These are phyloP conservation scores for Fragaria nilgerrensis DNA, from an alignment of 306 rosid genomes.

Conservation along the genomic window DNA sequence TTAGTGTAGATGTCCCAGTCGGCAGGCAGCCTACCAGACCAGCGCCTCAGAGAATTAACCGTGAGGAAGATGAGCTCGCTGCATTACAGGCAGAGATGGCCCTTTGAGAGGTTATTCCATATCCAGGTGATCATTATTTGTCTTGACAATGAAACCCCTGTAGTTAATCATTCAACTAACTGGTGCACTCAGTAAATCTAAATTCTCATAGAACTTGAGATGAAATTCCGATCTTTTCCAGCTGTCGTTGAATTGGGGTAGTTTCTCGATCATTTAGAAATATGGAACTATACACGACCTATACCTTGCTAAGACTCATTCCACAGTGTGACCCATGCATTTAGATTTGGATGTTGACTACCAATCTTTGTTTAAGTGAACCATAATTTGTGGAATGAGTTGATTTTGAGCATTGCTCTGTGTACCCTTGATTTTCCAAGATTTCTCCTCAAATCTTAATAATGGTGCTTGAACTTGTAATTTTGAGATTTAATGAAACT, in stretches of 20 bases:
- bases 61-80: slow-evolving; percentile 93
- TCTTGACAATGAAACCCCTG: background rate
- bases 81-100: slow-evolving; percentile 99
- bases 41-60: slow-evolving; percentile 61
- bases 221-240: background rate
- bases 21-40: slow-evolving; percentile 78
- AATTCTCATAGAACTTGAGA: background rate
- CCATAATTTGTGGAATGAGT: background rate
- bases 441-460: background rate
- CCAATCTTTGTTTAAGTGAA: background rate
- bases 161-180: background rate
- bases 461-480: background rate
- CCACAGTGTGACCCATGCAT: background rate
- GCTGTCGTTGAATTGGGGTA: background rate
- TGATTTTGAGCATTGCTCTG: background rate
- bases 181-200: background rate
- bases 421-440: background rate
- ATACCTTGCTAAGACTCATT: background rate
- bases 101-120: slow-evolving; percentile 42
- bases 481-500: background rate
- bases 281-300: background rate
- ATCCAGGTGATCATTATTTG: background rate
- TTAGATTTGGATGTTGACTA: background rate
- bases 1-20: slow-evolving; percentile 50
- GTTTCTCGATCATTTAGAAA: background rate